Percentiles rank a stretch among this genome's conserved stretches.
Conservation (phyloP, 2,329 filamentous ascomycete genomes). For the Tolypocladium pustulatum region DNA sequence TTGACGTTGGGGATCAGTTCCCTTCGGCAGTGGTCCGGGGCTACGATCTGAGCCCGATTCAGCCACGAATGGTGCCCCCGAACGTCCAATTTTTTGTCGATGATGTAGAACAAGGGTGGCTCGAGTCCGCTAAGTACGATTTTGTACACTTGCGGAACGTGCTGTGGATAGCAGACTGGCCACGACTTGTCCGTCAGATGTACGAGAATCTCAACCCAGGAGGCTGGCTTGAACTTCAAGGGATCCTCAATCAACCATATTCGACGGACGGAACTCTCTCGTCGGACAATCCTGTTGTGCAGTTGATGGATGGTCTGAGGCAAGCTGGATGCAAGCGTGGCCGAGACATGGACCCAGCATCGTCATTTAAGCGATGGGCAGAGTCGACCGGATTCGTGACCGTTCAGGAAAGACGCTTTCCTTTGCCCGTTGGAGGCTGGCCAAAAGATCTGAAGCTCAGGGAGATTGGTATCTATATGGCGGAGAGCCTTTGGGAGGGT, state of each 20-base stretch:
- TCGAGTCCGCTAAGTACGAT: not conserved
- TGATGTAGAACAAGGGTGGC: not conserved
- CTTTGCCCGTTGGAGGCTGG: not conserved
- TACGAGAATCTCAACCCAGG: not conserved
- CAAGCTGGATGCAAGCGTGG: not conserved
- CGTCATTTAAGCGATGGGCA: not conserved
- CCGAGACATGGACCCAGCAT: not conserved
- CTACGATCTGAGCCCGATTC: not conserved
- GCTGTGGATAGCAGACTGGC: not conserved
- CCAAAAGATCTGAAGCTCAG: not conserved
- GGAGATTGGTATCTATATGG: not conserved
- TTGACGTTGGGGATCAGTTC: not conserved
- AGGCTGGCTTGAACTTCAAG: not conserved
- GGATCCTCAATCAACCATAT: not conserved
- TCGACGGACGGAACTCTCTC: not conserved
- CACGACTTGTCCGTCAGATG: not conserved
- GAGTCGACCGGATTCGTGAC: not conserved
- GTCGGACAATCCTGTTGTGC: not conserved
- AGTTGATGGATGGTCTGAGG: not conserved
- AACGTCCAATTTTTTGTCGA: not conserved
- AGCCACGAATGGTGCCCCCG: not conserved
- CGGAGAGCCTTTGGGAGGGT: not conserved
- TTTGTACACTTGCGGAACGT: not conserved
- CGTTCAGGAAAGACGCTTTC: not conserved
- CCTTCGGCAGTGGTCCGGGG: not conserved